phyloP scores from a whole-genome alignment of 345 rosid species.

The Geranium rotundifolium region DNA sequence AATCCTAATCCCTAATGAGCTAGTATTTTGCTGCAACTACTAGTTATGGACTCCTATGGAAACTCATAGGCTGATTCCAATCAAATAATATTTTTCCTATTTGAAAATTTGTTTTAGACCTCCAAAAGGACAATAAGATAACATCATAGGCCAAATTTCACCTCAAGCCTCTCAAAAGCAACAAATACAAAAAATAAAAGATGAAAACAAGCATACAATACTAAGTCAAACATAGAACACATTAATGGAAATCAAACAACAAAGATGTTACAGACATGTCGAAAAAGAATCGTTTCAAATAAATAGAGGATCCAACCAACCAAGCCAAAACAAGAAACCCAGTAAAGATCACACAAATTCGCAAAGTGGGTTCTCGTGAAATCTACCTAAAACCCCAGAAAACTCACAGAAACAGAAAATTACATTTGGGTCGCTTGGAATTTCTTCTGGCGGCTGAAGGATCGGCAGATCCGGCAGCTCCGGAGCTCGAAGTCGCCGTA shows the following conservation, averaged over 20 bases:
- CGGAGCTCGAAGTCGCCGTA: conserved; percentile 60
- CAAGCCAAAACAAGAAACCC: background rate
- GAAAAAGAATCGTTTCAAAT: background rate
- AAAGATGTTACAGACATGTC: background rate
- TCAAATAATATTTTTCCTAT: too few relatives aligned
- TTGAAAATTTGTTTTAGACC: too few relatives aligned
- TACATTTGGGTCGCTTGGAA: conserved; percentile 96
- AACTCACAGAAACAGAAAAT: conserved; percentile 7
- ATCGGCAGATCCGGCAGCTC: conserved; percentile 65
- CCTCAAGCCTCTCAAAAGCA: too few relatives aligned
- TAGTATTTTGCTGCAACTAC: too few relatives aligned
- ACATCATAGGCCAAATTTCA: too few relatives aligned
- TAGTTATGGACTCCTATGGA: too few relatives aligned
- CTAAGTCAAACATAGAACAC: background rate
- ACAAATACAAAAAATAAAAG: too few relatives aligned
- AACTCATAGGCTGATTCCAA: too few relatives aligned
- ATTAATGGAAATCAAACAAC: too few relatives aligned
- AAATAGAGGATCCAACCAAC: background rate
- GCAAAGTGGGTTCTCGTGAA: background rate
- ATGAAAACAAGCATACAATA: background rate
- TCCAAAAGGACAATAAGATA: too few relatives aligned
- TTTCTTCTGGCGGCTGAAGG: conserved; percentile 55
- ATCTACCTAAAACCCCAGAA: background rate
- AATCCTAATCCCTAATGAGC: too few relatives aligned
- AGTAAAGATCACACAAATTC: background rate